Base-by-base conservation (phyloP, 176 grass and related monocot species). In the Lolium multiflorum region DNA sequence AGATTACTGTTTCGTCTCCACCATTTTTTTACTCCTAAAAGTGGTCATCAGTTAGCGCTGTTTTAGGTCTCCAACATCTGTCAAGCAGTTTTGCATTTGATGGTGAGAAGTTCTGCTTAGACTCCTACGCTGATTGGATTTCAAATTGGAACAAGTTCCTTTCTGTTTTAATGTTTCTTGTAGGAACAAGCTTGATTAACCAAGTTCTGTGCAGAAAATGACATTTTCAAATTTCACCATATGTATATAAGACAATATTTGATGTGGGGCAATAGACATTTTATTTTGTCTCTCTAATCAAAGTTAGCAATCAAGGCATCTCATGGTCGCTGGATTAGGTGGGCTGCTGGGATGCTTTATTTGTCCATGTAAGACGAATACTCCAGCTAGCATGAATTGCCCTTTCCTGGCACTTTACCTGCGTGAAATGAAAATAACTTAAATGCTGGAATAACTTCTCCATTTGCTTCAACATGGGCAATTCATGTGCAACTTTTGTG, bases 261-360 rank as follows among this genome's bases (percentile, higher is more conserved):
- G 18, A 8, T 15, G 15, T 35, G 37, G 18, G 12, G 41, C 4
- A 17, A 3, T 43, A 71, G 21, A 2, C n/a, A 49, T 17, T 58
- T 7, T 25, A 13, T 54, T 78, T 28, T 55, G 62, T 44, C 20
- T 44, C 7, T 75, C 17, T 35, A 35, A 75, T 46, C 22, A 46
- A 81, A 41, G 16, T 48, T 76, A 66, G 31, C 43, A 89, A 52
- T 54, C 71, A 59, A 20, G 14, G 26, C 47, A 74, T 78, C 1
- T 55, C n/a, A 47, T 17, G 35, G 31, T 35, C 73, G 50, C 44
- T 82, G 11, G n/a, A 90, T 81, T 83, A 55, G 25, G 55, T 77
- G 52, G 52, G 43, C 24, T 31, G 47, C 14, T 75, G 22, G 72
- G 47, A 31, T 31, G 22, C 20, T 31, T 52, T 35, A 9, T 22